Base-by-base conservation (phyloP, 75 land plant genomes). In the Cupressus sempervirens region DNA sequence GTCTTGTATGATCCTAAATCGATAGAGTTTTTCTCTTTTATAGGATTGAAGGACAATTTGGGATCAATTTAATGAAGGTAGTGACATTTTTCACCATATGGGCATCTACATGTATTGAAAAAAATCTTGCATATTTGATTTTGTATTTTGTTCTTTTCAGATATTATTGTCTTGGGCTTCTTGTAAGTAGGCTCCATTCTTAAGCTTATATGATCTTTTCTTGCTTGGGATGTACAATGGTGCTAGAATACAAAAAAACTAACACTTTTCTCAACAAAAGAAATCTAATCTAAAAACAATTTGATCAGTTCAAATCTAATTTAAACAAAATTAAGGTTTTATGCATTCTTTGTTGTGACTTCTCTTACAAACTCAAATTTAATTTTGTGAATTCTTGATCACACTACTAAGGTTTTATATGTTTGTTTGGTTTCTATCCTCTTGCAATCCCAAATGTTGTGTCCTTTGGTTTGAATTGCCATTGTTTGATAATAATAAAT, bases 101-200 rank as follows among this genome's bases (percentile, higher is more conserved):
- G 91, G 75, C 91, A 90, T 30, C 91, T 90, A 79, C 86, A 86
- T 30, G 90, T 88, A 83, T 90, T 90, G 91, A 68, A 86, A 29
- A 41, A 56, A 56, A 4, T 56, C 62, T 56, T 56, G 62, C 62
- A 56, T 56, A 20, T 38, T 38, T 38, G 40, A 38, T 38, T 38
- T 38, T 38, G 40, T 38, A 38, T 18, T 56, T 23, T 56, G 62
- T 3, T 20, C 23, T 56, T 18, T 56, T 18, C 62, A 56, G 62
- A 20, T 4, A 16, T 56, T 18, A 18, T 16, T 16, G 62, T 56
- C 23, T 20, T 56, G 62, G 6, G 23, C 3, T 56, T 56, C 62
- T 56, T 56, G 0, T 56, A 20, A 56, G 62, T 4, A 56, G 62
- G 62, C 62, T 56, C 62, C 62, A 56, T 56, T 4, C 23, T 56